Evolutionary conservation across 1,139 yeast species (phyloP), one percentile per base, ranked within the genome.

Genomic region (Nakaseomyces delphensis): DNA sequence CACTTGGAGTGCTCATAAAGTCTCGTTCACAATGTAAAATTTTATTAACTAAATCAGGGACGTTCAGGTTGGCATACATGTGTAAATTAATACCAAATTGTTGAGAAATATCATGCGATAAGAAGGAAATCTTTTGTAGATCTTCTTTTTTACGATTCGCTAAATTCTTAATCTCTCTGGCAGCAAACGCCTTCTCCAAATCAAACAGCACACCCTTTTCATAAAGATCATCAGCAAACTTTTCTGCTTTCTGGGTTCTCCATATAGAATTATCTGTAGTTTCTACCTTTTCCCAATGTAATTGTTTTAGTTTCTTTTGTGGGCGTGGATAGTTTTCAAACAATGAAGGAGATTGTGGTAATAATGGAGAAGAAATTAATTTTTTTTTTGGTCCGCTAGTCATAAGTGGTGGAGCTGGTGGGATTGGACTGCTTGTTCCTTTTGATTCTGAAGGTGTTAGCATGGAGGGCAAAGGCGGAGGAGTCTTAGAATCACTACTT

Each of bases 271-370:
- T 74, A 29, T 71, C 73, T 2, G 81, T 71, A 32, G 65, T 61
- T 29, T 83, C 91, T 45, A 83, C 68, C 55, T 82, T 83, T 52
- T 83, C 93, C 93, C 93, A 83, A 56, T 83, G 94, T 50, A 83
- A 67, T 60, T 83, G 94, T 58, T 83, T 83, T 63, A 83, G 68
- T 69, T 79, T 82, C 65, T 74, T 77, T 67, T 80, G 80, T 19
- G 94, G 89, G 54, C 89, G 71, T 38, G 89, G 89, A 52, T 74
- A 73, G 42, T 68, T 68, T 41, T 77, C 84, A 53, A 76, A 76
- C 40, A 77, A 69, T 14, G 68, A 60, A 3, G 70, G 66, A 0
- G 67, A 63, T 40, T 62, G 64, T 3, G 65, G 64, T 11, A 64
- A 50, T 19, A 62, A 35, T 16, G 71, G 68, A 15, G 70, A 58